These are phyloP conservation scores for Brachypodium distachyon DNA, from an alignment of 202 grass and related monocot species.

Conservation along the genomic window DNA sequence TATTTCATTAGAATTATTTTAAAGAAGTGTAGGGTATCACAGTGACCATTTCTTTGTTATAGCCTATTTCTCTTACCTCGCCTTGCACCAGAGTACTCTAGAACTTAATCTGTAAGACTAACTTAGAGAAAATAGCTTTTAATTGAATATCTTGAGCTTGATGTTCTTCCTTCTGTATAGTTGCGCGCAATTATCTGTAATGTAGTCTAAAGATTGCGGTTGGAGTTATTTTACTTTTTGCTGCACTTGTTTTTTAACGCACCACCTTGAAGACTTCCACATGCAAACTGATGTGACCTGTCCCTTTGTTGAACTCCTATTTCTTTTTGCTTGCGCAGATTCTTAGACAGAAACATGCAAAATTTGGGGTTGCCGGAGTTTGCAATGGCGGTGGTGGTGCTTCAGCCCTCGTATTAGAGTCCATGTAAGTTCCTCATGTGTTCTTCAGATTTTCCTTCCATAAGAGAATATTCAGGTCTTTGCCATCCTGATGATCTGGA, in stretches of 20 bases:
- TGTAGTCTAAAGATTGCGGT: too few relatives aligned
- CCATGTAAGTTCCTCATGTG: constrained; percentile 44
- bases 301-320: not conserved
- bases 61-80: not conserved
- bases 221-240: not conserved
- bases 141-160: not conserved
- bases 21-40: not conserved
- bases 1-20: not conserved
- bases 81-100: not conserved
- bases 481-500: not conserved
- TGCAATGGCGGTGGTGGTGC: constrained; percentile 94
- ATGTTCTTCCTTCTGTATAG: not conserved
- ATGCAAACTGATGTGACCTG: not conserved
- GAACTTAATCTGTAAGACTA: not conserved
- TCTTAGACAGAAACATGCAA: constrained; percentile 66
- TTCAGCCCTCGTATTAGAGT: constrained; percentile 75
- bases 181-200: not conserved
- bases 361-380: constrained; percentile 81
- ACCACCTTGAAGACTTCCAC: not conserved
- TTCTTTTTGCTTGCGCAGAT: constrained; percentile 34
- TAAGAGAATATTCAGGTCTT: not conserved
- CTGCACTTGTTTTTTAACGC: not conserved
- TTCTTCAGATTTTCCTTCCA: not conserved
- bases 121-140: not conserved
- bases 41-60: not conserved